Conservation (phyloP, 257 asterid genomes). For the Fraxinus cuspidata region DNA sequence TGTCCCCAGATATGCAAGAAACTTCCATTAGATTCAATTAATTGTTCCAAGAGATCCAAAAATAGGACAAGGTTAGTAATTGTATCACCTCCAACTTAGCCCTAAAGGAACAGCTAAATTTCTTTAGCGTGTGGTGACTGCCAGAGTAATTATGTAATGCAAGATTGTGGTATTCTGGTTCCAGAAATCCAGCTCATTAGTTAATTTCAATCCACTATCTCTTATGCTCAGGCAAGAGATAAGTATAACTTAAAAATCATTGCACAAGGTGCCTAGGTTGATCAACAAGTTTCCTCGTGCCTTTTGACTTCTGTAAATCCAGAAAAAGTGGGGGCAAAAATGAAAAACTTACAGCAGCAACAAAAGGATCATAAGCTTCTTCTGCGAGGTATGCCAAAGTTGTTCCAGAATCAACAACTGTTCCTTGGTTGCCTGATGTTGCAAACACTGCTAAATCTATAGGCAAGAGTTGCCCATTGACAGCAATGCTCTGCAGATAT, state of each 20-base stretch:
- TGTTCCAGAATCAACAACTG: slow-evolving; percentile 89
- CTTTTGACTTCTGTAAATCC: slow-evolving; percentile 13
- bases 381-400: slow-evolving; percentile 79
- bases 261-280: background rate
- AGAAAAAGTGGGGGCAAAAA: slow-evolving; percentile 10
- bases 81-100: background rate
- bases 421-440: slow-evolving; percentile 70
- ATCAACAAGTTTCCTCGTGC: background rate
- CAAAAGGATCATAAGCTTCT: slow-evolving; percentile 83
- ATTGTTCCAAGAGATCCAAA: slow-evolving; percentile 18
- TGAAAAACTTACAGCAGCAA: slow-evolving; percentile 65
- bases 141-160: background rate
- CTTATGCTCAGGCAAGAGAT: background rate
- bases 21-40: slow-evolving; percentile 15
- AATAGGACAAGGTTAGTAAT: slow-evolving; percentile 11
- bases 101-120: background rate
- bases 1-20: background rate
- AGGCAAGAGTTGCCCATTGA: slow-evolving; percentile 68
- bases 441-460: slow-evolving; percentile 75
- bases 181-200: background rate
- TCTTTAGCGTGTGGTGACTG: background rate
- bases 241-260: background rate
- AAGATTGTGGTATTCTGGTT: slow-evolving; percentile 4
- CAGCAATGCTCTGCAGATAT: slow-evolving; percentile 74
- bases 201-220: slow-evolving; percentile 8